phyloP scores from a whole-genome alignment of 352 stramenopile genomes.

The Phytophthora syringae region DNA sequence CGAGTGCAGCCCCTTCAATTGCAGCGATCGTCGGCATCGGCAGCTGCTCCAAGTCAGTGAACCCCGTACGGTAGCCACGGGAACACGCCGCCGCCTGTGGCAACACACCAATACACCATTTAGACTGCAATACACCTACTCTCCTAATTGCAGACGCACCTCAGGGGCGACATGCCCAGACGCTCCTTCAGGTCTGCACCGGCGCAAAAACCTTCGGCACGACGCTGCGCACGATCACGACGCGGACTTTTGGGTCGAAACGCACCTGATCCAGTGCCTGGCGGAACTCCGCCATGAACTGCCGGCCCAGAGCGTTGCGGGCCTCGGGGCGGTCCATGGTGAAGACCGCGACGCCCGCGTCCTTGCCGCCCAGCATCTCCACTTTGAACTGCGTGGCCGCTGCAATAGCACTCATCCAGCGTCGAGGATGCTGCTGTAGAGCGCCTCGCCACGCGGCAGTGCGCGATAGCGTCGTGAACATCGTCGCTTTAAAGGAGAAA shows the following conservation, averaged over 20 bases:
- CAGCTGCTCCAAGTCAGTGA: slow-evolving; percentile 87
- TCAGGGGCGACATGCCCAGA: slow-evolving; percentile 86
- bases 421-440: background rate
- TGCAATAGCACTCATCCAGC: slow-evolving; percentile 24
- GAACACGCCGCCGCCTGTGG: slow-evolving; percentile 38
- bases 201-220: slow-evolving; percentile 91
- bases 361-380: slow-evolving; percentile 60
- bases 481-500: background rate
- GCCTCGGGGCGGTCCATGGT: slow-evolving; percentile 79
- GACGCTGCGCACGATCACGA: slow-evolving; percentile 80
- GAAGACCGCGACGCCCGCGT: slow-evolving; percentile 73
- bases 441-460: background rate
- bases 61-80: slow-evolving; percentile 78
- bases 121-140: too few species aligned
- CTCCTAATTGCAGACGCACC: slow-evolving; percentile 32
- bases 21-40: slow-evolving; percentile 94
- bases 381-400: slow-evolving; percentile 58
- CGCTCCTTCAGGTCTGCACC: slow-evolving; percentile 93
- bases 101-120: background rate
- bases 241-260: slow-evolving; percentile 72
- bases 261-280: slow-evolving; percentile 70
- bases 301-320: slow-evolving; percentile 77
- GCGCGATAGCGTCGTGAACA: slow-evolving; percentile 9
- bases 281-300: slow-evolving; percentile 86
- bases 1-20: slow-evolving; percentile 92